Base-by-base conservation (phyloP, 257 asterid species). In the Verbascum thapsus region DNA sequence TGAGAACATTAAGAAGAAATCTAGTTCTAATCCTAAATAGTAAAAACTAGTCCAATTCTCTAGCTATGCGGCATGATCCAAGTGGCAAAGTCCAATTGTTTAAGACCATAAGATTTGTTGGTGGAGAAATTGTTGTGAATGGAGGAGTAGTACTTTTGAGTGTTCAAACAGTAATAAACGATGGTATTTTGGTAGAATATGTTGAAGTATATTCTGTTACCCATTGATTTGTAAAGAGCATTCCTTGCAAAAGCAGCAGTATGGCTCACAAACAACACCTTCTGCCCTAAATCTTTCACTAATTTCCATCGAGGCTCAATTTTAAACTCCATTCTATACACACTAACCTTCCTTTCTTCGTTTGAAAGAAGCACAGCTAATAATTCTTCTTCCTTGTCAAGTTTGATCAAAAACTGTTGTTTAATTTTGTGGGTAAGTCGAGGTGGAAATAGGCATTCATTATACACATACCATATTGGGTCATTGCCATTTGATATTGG, bases 341-440 rank as follows among this genome's bases (percentile, higher is more conserved):
- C 52, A 2, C 8, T 41, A 8, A 58, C 64, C 38, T 12, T 42
- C 22, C 64, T 42, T 44, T 58, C 64, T 11, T 40, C 52, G 7
- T 41, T 4, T 1, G 13, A 3, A n/a, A 40, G 40, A 41, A 58
- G 41, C 3, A 58, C 64, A 2, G 40, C 64, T 19, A 40, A 40
- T 0, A 58, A 7, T 3, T 7, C 40, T 11, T 57, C 63, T 18
- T 39, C 48, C 10, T 30, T 52, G 11, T 58, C 8, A 7, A 22
- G 7, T 23, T 23, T 58, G 35, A 41, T 0, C 52, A 58, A 42
- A 15, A 12, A 58, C 0, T 11, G 39, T 9, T 58, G 52, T 44
- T 7, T 41, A 44, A 19, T 54, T 8, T 54, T 32, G 2, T 2
- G 2, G 9, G 30, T 17, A 19, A 40, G 5, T 8, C 35, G 44